phyloP scores from a whole-genome alignment of 169 alveolate genomes.

The Cryptosporidium baileyi region DNA sequence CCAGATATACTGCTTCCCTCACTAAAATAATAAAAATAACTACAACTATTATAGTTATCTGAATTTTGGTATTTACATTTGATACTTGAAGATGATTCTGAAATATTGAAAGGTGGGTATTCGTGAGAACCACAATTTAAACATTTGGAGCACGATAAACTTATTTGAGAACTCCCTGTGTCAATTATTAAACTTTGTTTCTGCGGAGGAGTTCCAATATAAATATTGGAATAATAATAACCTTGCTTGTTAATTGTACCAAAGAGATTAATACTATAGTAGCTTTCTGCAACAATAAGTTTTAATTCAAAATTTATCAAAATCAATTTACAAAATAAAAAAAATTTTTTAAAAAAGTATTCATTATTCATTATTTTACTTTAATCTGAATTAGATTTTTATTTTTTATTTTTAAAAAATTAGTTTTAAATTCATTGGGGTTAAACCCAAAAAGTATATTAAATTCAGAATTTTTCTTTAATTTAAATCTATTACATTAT shows the following conservation, averaged over 20 bases:
- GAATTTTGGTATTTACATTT: conserved; percentile 20
- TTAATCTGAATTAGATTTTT: too few relatives aligned
- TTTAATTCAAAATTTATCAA: background rate
- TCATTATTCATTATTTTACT: too few relatives aligned
- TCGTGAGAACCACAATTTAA: conserved; percentile 74
- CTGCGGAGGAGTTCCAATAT: conserved; percentile 69
- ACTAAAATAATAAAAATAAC: conserved; percentile 70
- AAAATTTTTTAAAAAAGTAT: background rate
- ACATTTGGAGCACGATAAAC: conserved; percentile 75
- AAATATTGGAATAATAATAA: conserved; percentile 8
- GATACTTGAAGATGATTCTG: conserved; percentile 51
- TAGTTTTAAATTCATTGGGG: too few relatives aligned
- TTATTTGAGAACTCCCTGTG: conserved; percentile 77
- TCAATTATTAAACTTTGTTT: conserved; percentile 76
- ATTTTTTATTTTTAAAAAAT: too few relatives aligned
- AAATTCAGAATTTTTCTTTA: too few relatives aligned
- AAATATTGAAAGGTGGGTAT: conserved; percentile 72
- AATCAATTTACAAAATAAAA: background rate
- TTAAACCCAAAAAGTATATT: too few relatives aligned
- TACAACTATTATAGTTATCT: conserved; percentile 60
- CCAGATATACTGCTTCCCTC: conserved; percentile 77
- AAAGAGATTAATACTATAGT: background rate
- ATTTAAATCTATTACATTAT: too few relatives aligned
- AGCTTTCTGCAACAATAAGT: background rate
- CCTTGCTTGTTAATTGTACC: conserved; percentile 6